A percentile compares a stretch with the other conserved stretches of the same genome.
Evolutionary conservation across 192 early-diverging fungal genomes (phyloP).

Genomic region (Coemansia reversa): DNA sequence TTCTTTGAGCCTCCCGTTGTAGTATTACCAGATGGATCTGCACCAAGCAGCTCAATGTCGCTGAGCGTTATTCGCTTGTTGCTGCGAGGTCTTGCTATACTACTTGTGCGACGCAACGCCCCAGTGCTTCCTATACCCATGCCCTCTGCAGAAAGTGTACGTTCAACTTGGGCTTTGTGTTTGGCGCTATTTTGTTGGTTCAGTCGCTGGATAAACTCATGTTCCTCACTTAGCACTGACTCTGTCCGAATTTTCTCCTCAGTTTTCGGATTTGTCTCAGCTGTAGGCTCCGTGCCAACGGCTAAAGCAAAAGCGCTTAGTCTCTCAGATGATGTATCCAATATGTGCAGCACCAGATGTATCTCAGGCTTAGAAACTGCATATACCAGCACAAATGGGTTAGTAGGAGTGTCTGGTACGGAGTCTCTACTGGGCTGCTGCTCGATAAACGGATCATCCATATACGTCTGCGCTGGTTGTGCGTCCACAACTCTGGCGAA

Average conservation of each 20-base stretch:
- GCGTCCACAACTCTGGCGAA: conserved; percentile 16
- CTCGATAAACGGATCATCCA: conserved; percentile 22
- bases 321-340: conserved; percentile 10
- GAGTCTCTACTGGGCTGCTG: neutral
- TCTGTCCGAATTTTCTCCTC: neutral
- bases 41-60: conserved; percentile 38
- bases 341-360: conserved; percentile 34
- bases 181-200: conserved; percentile 14
- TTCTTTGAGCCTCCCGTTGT: neutral
- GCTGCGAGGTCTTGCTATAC: conserved; percentile 11
- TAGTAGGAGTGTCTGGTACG: neutral
- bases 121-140: conserved; percentile 8
- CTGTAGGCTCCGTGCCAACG: neutral
- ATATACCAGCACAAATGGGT: conserved; percentile 18
- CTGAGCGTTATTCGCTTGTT: conserved; percentile 40
- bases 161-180: conserved; percentile 32
- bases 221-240: conserved; percentile 7
- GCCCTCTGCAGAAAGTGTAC: conserved; percentile 35
- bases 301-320: conserved; percentile 12
- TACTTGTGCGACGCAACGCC: neutral
- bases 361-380: neutral
- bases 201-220: conserved; percentile 27
- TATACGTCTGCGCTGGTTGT: neutral
- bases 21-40: neutral
- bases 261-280: neutral